Evolutionary conservation across 176 grass and related monocot species (phyloP).

Genomic region (Ananas comosus): DNA sequence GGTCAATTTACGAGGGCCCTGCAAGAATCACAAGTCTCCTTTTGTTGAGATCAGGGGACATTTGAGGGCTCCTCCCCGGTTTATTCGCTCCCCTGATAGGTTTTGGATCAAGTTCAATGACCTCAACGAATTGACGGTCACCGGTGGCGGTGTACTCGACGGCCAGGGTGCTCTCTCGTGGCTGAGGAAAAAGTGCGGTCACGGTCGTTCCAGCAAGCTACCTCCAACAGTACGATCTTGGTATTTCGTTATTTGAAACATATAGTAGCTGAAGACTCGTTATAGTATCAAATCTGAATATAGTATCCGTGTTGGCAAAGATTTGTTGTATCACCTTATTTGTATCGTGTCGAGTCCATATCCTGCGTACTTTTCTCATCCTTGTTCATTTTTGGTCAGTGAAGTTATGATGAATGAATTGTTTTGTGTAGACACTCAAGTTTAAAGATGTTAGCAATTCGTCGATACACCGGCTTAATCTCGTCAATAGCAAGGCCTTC

Average conservation of each 20-base stretch:
- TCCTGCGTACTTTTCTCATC: too few relatives aligned
- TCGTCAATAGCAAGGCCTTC: constrained; percentile 33
- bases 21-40: neutral
- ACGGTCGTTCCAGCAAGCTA: neutral
- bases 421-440: constrained; percentile 9
- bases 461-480: constrained; percentile 11
- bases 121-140: constrained; percentile 23
- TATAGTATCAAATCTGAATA: too few relatives aligned
- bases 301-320: too few relatives aligned
- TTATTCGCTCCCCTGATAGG: neutral
- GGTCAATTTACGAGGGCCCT: constrained; percentile 30
- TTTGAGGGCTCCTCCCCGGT: constrained; percentile 12
- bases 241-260: too few relatives aligned
- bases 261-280: too few relatives aligned
- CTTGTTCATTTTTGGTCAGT: too few relatives aligned
- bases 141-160: constrained; percentile 35
- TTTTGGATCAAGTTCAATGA: constrained; percentile 39
- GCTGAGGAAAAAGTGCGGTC: neutral
- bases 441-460: constrained; percentile 19
- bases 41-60: constrained; percentile 22
- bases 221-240: constrained; percentile 1
- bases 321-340: constrained; percentile 7
- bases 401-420: too few relatives aligned
- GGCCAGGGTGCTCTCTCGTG: constrained; percentile 9
- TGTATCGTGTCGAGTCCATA: too few relatives aligned